These are phyloP conservation scores for Cyberlindnera mycetangii DNA, from an alignment of 805 yeast genomes.

Conservation along the genomic window DNA sequence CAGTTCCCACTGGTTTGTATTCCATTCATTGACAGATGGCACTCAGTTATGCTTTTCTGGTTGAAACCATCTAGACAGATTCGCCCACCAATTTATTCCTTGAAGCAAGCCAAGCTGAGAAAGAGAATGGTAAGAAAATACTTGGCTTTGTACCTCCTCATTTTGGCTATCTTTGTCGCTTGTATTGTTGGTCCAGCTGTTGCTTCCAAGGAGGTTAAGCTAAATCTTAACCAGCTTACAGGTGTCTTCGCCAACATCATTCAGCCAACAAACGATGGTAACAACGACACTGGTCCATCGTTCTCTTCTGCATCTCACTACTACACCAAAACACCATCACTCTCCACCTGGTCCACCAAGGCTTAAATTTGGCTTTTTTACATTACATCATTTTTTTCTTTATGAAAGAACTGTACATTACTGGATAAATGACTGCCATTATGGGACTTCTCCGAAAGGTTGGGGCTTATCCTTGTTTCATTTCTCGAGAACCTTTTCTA, in stretches of 20 bases:
- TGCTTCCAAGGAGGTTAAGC: constrained; percentile 52
- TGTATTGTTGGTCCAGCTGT: constrained; percentile 90
- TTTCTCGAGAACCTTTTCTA: not conserved
- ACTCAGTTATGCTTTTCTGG: constrained; percentile 98
- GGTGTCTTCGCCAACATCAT: constrained; percentile 63
- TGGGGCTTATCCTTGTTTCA: not conserved
- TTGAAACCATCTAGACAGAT: constrained; percentile 94
- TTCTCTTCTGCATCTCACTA: constrained; percentile 35
- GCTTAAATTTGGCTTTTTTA: constrained; percentile 24
- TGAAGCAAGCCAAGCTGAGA: constrained; percentile 94
- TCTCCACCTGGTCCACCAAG: constrained; percentile 57
- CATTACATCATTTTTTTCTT: not conserved
- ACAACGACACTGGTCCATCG: constrained; percentile 76
- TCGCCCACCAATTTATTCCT: constrained; percentile 95
- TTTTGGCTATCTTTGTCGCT: constrained; percentile 67
- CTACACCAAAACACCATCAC: constrained; percentile 50
- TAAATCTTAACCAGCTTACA: constrained; percentile 30
- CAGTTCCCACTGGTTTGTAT: constrained; percentile 84
- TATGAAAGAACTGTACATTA: constrained; percentile 3
- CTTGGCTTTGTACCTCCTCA: constrained; percentile 70
- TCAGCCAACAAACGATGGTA: constrained; percentile 81
- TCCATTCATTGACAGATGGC: constrained; percentile 95
- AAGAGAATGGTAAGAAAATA: constrained; percentile 97
- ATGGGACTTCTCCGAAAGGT: not conserved
- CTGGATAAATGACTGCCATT: not conserved